Evolutionary conservation across 805 yeast genomes (phyloP).

Genomic region (Candida sakaeoensis): DNA sequence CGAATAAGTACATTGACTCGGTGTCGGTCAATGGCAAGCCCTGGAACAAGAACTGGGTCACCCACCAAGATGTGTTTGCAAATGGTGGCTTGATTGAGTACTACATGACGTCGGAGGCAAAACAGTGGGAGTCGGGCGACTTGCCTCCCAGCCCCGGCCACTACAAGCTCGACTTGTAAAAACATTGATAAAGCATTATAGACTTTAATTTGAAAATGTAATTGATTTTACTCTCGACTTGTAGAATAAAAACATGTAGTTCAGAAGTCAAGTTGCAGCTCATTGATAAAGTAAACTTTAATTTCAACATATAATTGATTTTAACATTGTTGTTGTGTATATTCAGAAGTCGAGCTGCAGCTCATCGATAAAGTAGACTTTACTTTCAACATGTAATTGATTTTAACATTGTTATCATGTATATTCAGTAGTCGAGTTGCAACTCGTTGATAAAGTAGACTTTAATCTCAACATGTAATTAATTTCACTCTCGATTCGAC

Average conservation of each 20-base stretch:
- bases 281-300: conserved; percentile 14
- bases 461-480: conserved; percentile 11
- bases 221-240: no score
- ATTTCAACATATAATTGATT: no score
- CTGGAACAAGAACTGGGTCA: conserved; percentile 27
- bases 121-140: conserved; percentile 23
- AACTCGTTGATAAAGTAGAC: no score
- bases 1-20: conserved; percentile 23
- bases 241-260: no score
- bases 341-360: conserved; percentile 10
- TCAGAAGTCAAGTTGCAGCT: conserved; percentile 12
- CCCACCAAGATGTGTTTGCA: conserved; percentile 25
- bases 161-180: no score
- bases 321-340: no score
- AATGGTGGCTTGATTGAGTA: conserved; percentile 22
- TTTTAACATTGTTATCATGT: no score
- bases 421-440: no score
- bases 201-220: no score
- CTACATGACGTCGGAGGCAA: conserved; percentile 15
- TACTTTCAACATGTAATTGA: no score
- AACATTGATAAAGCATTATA: no score
- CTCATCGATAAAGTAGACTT: no score
- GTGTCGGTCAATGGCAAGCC: conserved; percentile 26
- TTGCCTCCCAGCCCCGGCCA: conserved; percentile 26
- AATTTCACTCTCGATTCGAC: conserved; percentile 13